Evolutionary conservation across 2,329 filamentous ascomycete genomes (phyloP).

Genomic region (Trichophyton schoenleinii): DNA sequence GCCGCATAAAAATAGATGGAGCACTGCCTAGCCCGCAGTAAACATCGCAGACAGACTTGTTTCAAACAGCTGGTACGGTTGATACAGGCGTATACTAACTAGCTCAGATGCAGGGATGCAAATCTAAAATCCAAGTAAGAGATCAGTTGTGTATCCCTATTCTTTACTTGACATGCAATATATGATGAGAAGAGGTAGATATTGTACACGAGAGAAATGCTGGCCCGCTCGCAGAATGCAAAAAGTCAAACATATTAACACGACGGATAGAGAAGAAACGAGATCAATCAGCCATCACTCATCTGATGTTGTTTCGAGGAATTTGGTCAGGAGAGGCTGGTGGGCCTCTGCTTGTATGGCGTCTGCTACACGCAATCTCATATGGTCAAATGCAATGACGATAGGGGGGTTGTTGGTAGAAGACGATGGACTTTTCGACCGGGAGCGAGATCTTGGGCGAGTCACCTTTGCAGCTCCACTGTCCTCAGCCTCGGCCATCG

Average conservation of each 20-base stretch:
- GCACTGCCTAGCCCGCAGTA: too few relatives aligned
- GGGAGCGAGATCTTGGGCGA: neutral
- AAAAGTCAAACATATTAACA: neutral
- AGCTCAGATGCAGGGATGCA: too few relatives aligned
- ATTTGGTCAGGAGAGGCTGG: constrained; percentile 44
- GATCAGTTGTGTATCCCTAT: neutral
- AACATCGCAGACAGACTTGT: too few relatives aligned
- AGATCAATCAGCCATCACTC: neutral
- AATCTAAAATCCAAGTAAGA: neutral
- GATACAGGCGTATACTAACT: too few relatives aligned
- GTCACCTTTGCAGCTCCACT: neutral
- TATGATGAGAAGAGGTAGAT: neutral
- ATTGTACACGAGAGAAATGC: neutral
- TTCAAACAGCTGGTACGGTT: too few relatives aligned
- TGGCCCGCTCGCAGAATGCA: neutral
- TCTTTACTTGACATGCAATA: neutral
- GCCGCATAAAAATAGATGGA: too few relatives aligned
- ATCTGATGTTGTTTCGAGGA: constrained; percentile 21
- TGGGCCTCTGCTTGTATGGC: constrained; percentile 46
- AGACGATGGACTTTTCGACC: neutral
- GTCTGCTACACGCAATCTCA: constrained; percentile 49
- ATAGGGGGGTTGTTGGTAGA: constrained; percentile 38
- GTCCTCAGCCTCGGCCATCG: neutral
- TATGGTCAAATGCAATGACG: constrained; percentile 50
- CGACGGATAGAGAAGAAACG: neutral